Conservation (phyloP, 2,329 filamentous ascomycete genomes). For the Pseudocercospora ulei region DNA sequence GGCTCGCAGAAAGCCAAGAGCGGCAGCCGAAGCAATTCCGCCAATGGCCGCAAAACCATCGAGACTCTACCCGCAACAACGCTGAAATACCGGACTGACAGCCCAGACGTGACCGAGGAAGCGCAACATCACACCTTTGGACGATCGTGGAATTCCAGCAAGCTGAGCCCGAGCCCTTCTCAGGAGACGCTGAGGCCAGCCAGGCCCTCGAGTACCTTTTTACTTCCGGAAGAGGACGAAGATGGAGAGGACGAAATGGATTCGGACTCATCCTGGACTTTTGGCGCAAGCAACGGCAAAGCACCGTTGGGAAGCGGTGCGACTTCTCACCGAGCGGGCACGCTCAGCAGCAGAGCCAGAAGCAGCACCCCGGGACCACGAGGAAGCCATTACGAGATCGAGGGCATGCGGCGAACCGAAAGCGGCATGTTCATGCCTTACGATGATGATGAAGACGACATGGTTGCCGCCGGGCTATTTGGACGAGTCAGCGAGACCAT, state of each 20-base stretch:
- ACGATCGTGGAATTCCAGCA: slow-evolving; percentile 30
- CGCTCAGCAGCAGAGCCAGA: slow-evolving; percentile 28
- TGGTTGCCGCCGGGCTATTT: slow-evolving; percentile 52
- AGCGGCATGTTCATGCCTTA: slow-evolving; percentile 90
- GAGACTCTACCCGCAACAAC: slow-evolving; percentile 80
- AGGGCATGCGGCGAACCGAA: slow-evolving; percentile 62
- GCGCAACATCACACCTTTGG: slow-evolving; percentile 39
- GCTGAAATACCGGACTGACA: slow-evolving; percentile 71
- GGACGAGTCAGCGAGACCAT: slow-evolving; percentile 71
- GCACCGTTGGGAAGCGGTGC: slow-evolving; percentile 27
- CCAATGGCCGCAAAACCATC: slow-evolving; percentile 62
- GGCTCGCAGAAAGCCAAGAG: slow-evolving; percentile 36
- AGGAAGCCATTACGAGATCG: slow-evolving; percentile 42
- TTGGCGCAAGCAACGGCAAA: slow-evolving; percentile 31
- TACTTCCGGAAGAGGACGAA: slow-evolving; percentile 30
- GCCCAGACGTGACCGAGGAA: slow-evolving; percentile 47
- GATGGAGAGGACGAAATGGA: slow-evolving; percentile 22
- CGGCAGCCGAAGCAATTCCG: slow-evolving; percentile 49
- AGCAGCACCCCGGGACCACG: slow-evolving; percentile 18
- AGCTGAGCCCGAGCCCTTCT: slow-evolving; percentile 64
- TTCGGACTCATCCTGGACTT: slow-evolving; percentile 31
- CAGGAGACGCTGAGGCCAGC: slow-evolving; percentile 71
- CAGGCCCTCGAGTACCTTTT: slow-evolving; percentile 55
- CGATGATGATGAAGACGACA: slow-evolving; percentile 56
- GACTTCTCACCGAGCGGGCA: slow-evolving; percentile 30